A percentile compares a stretch with the other conserved stretches of the same genome.
Evolutionary conservation across 495 filamentous ascomycete genomes (phyloP).

Genomic region (Glutinoglossum americanum): DNA sequence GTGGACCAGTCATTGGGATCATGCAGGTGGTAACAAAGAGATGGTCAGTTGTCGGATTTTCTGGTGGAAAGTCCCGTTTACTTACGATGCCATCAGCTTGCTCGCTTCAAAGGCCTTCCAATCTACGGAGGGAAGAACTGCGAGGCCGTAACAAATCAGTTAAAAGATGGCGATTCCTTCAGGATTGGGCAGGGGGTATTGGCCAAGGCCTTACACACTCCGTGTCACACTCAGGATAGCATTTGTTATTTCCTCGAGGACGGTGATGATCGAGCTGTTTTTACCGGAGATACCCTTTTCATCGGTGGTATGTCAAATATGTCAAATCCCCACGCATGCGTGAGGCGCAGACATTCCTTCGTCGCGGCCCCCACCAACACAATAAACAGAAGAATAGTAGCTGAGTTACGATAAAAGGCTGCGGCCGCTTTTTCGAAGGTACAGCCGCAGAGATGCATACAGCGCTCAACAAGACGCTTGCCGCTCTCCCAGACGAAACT

Average conservation of each 20-base stretch:
- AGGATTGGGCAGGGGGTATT: slow-evolving; percentile 60
- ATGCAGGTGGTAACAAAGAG: slow-evolving; percentile 76
- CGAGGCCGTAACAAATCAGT: slow-evolving; percentile 51
- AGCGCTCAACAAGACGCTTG: slow-evolving; percentile 72
- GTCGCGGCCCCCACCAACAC: neutral
- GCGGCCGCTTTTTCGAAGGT: slow-evolving; percentile 95
- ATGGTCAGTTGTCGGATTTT: slow-evolving; percentile 29
- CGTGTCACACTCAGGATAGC: slow-evolving; percentile 95
- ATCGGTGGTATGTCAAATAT: slow-evolving; percentile 48
- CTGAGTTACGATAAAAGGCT: slow-evolving; percentile 31
- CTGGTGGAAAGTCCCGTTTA: neutral
- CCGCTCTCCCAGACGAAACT: slow-evolving; percentile 69
- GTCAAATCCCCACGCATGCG: neutral
- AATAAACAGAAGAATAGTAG: neutral
- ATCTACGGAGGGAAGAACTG: slow-evolving; percentile 83
- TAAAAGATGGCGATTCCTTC: slow-evolving; percentile 54
- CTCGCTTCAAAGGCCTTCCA: slow-evolving; percentile 38
- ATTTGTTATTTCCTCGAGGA: slow-evolving; percentile 87
- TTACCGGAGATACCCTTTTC: slow-evolving; percentile 92
- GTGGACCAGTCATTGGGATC: slow-evolving; percentile 61
- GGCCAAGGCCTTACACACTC: slow-evolving; percentile 81
- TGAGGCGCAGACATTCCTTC: slow-evolving; percentile 2
- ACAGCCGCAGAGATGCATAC: slow-evolving; percentile 77
- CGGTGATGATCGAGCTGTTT: slow-evolving; percentile 53
- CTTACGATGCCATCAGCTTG: slow-evolving; percentile 29